These are phyloP conservation scores for Sporothrix globosa DNA, from an alignment of 2,329 filamentous ascomycete genomes.

Conservation along the genomic window DNA sequence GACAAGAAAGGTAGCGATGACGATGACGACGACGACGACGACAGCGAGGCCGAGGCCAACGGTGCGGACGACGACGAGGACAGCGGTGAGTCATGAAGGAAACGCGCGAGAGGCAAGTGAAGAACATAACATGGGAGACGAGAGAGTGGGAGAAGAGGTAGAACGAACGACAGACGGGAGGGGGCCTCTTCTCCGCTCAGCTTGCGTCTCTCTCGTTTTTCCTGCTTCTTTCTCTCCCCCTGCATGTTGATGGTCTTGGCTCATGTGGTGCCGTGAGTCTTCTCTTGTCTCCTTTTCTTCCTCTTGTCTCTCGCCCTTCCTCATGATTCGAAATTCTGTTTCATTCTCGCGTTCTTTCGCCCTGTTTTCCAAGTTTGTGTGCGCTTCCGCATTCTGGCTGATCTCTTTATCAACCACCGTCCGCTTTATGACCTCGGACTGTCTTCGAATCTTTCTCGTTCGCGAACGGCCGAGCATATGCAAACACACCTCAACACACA, in stretches of 20 bases:
- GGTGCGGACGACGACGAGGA: slow-evolving; percentile 30
- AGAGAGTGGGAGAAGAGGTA: slow-evolving; percentile 9
- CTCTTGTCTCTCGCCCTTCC: neutral
- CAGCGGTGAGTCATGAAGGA: slow-evolving; percentile 24
- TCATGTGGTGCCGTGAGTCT: neutral
- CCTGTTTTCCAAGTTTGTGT: neutral
- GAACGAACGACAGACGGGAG: neutral
- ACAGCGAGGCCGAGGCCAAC: slow-evolving; percentile 29
- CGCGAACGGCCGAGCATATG: neutral
- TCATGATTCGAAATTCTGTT: neutral
- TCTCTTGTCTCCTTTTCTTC: slow-evolving; percentile 11
- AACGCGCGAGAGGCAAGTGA: neutral
- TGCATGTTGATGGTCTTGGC: neutral
- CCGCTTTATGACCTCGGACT: neutral
- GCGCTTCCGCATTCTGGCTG: neutral
- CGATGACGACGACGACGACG: slow-evolving; percentile 23
- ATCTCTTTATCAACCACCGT: neutral
- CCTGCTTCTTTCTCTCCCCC: neutral
- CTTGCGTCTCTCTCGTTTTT: neutral
- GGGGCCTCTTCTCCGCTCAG: neutral
- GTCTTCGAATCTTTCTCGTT: neutral
- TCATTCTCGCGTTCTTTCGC: neutral
- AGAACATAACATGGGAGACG: neutral
- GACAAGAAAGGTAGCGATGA: neutral
- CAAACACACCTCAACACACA: neutral